These are phyloP conservation scores for Pterulicium gracile DNA, from an alignment of 1,284 basidiomycete genomes.

Conservation along the genomic window DNA sequence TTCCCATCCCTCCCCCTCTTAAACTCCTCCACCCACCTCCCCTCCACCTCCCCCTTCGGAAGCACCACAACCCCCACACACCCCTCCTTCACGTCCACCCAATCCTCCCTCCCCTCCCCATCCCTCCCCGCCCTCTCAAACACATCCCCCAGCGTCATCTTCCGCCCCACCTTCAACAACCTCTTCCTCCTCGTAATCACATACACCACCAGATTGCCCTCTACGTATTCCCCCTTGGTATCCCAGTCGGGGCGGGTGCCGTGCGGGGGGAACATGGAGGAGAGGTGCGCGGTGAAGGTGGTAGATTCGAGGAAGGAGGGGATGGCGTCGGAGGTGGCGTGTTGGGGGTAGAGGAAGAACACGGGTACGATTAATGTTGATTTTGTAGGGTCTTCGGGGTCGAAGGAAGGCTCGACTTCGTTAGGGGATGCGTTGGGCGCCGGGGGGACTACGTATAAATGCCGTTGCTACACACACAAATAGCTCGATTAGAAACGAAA, in stretches of 20 bases:
- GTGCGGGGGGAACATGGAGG: constrained; percentile 71
- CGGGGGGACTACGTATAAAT: constrained; percentile 47
- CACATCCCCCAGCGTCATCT: constrained; percentile 76
- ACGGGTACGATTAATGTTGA: constrained; percentile 73
- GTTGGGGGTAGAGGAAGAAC: constrained; percentile 89
- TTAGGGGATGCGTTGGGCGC: constrained; percentile 44
- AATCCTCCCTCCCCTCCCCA: constrained; percentile 61
- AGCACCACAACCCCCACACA: constrained; percentile 80
- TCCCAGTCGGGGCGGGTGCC: constrained; percentile 72
- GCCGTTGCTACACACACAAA: constrained; percentile 41
- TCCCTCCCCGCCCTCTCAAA: constrained; percentile 45
- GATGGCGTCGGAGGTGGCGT: constrained; percentile 83
- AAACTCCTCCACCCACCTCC: constrained; percentile 84
- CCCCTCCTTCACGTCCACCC: constrained; percentile 80
- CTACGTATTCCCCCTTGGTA: constrained; percentile 57
- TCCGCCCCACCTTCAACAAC: constrained; percentile 83
- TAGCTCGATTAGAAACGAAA: constrained; percentile 7
- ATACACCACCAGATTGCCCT: constrained; percentile 67
- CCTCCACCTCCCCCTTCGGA: constrained; percentile 74
- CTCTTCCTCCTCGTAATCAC: constrained; percentile 70
- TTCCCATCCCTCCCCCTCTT: constrained; percentile 44
- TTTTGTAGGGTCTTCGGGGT: constrained; percentile 42
- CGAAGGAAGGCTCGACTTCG: constrained; percentile 53
- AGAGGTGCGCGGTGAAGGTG: constrained; percentile 71
- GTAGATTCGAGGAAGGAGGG: constrained; percentile 81